Evolutionary conservation across 495 filamentous ascomycete genomes (phyloP), one percentile per base, ranked within the genome.

Genomic region (Parathielavia appendiculata): DNA sequence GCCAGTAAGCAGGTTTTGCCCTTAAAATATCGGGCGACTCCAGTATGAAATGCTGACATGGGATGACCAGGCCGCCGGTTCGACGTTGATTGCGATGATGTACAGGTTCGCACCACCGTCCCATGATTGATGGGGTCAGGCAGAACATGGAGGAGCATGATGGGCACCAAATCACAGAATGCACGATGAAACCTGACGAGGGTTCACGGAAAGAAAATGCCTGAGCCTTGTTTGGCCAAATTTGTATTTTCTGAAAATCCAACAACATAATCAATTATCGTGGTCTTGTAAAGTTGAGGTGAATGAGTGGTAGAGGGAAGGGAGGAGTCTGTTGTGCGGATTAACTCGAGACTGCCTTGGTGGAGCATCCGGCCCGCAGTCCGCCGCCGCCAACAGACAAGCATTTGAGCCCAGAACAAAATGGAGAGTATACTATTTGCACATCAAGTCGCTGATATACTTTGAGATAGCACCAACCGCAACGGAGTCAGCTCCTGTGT

Each of bases 41-140:
- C 19, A 9, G 11, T 39, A 1, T 22, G 2, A 13, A 4, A 1
- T 51, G n/a, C 34, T 38, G 13, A 51, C 20, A 19, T 16, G 36
- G 14, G 17, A 39, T 10, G 5, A 16, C 19, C 40, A 65, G 63
- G 60, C 62, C 1, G 50, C 59, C 35, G 59, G 58, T 23, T 50
- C 59, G 1, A 51, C 67, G 6, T 16, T 70, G 4, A 26, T 61
- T n/a, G 60, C 54, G 0, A 9, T 56, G 12, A 46, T 69, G 35
- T 71, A 69, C 52, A 62, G 63, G 34, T 40, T 68, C 7, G 61
- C 61, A 0, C 71, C 69, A 9, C 71, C 69, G 0, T 64, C 60
- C 34, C 60, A 67, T 52, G 35, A n/a, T 51, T 19, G 49, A 51
- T 5, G 40, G 35, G 12, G 49, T 36, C n/a, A 57, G 51, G 50